Base-by-base conservation (phyloP, 192 early-diverging fungal genomes). In the Rhizophlyctis rosea region DNA sequence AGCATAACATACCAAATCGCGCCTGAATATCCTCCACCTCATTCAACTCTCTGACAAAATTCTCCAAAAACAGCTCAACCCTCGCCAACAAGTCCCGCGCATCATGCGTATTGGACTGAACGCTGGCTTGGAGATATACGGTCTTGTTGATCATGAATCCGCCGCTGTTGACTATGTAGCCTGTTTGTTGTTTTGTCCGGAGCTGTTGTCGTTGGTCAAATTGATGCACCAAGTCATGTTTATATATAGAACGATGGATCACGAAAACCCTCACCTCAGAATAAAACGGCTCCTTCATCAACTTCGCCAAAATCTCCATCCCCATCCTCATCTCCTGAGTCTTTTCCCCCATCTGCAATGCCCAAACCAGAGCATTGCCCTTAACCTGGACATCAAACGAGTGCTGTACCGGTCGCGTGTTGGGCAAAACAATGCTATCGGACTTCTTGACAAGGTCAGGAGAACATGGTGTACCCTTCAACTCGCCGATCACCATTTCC, bases 241-340 rank as follows among this genome's bases (percentile, higher is more conserved):
- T 16, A 23, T 47, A 23, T 47, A 47, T 23, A n/a, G n/a, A n/a
- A n/a, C n/a, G n/a, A n/a, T n/a, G n/a, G n/a, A n/a, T n/a, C n/a
- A n/a, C n/a, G n/a, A 25, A 34, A 1, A n/a, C 21, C 9, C 56
- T 14, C 2, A 72, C 21, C 64, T 74, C 72, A 18, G 71, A 65
- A 36, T 74, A 77, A 36, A 74, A 70, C 24, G 76, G 76, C 58
- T 77, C 76, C 61, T 77, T 73, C 21, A 71, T 51, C 21, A 77
- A 51, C 50, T 77, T 77, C 29, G 61, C 23, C 11, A 77, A 54
- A 4, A 77, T 23, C 47, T 71, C 65, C 52, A 61, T 54, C 14
- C 54, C 68, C n/a, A 61, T 63, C 23, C 68, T 32, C 34, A 32
- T 1, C 13, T 47, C 16, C 14, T 56, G 51, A 16, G 30, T 56